Evolutionary conservation across 768 basidiomycete genomes (phyloP).

Genomic region (Pholiota conissans): DNA sequence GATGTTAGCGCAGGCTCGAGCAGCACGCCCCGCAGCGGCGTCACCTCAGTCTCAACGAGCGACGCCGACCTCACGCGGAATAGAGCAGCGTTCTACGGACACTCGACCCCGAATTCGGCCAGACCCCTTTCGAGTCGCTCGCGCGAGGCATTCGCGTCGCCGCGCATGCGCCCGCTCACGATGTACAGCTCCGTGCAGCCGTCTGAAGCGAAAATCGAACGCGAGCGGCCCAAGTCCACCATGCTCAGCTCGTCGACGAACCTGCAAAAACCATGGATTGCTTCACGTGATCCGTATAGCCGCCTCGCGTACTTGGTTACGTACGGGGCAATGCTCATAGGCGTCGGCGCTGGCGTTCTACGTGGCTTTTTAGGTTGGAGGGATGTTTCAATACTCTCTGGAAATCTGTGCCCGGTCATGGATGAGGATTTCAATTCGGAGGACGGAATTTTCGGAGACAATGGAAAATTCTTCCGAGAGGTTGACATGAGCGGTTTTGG

Average conservation of each 20-base stretch:
- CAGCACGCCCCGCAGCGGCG: conserved; percentile 35
- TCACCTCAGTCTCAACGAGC: conserved; percentile 40
- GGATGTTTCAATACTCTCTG: conserved; percentile 44
- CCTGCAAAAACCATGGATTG: conserved; percentile 66
- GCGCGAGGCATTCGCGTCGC: conserved; percentile 61
- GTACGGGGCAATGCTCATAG: conserved; percentile 58
- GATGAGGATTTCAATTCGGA: conserved; percentile 74
- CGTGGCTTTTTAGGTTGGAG: conserved; percentile 60
- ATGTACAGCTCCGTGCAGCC: conserved; percentile 49
- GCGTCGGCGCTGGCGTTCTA: conserved; percentile 50
- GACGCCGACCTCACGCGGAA: conserved; percentile 42
- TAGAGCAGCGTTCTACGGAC: conserved; percentile 37
- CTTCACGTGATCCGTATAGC: conserved; percentile 52
- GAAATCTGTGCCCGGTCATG: conserved; percentile 65
- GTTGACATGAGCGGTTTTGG: conserved; percentile 88
- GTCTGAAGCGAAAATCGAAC: conserved; percentile 36
- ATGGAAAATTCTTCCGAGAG: conserved; percentile 72
- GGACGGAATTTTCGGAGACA: conserved; percentile 56
- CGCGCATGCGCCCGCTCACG: conserved; percentile 57
- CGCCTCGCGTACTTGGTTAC: conserved; percentile 64
- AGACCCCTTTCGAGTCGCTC: conserved; percentile 39
- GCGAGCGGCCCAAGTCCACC: conserved; percentile 50
- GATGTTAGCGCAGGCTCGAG: no score
- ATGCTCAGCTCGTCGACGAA: conserved; percentile 36
- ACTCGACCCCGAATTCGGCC: conserved; percentile 29